Percentiles rank a stretch among this genome's conserved stretches.
Evolutionary conservation across 352 stramenopile species (phyloP).

Genomic region (Pythium plurisporium): DNA sequence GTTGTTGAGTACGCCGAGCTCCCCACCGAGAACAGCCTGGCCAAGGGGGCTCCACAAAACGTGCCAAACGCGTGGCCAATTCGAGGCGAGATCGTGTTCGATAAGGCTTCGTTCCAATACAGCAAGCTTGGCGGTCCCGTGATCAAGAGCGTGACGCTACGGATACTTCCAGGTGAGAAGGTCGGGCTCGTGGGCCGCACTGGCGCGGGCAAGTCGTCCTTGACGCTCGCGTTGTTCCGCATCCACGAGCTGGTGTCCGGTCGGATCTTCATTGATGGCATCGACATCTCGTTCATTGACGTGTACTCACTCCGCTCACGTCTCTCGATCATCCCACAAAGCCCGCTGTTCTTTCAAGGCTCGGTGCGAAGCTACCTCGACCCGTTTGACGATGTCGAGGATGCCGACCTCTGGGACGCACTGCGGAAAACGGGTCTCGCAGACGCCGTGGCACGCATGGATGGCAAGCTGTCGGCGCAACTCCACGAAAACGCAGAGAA

Average conservation of each 20-base stretch:
- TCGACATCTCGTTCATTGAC: slow-evolving; percentile 31
- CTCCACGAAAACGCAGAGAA: slow-evolving; percentile 85
- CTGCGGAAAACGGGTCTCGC: slow-evolving; percentile 64
- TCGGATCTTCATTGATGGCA: slow-evolving; percentile 31
- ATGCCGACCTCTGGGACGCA: slow-evolving; percentile 64
- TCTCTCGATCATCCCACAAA: slow-evolving; percentile 57
- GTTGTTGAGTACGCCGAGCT: slow-evolving; percentile 42
- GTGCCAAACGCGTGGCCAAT: slow-evolving; percentile 76
- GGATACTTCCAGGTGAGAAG: slow-evolving; percentile 39
- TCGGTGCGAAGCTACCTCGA: slow-evolving; percentile 83
- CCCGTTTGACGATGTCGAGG: slow-evolving; percentile 69
- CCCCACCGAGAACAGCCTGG: slow-evolving; percentile 18
- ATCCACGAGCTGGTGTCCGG: slow-evolving; percentile 42
- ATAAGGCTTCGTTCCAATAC: slow-evolving; percentile 81
- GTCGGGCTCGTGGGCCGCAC: slow-evolving; percentile 52
- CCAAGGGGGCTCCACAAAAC: no score
- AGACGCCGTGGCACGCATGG: slow-evolving; percentile 19
- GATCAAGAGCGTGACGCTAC: slow-evolving; percentile 43
- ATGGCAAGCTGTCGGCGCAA: slow-evolving; percentile 17
- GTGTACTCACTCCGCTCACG: slow-evolving; percentile 20
- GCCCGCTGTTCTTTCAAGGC: slow-evolving; percentile 90
- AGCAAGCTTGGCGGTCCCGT: slow-evolving; percentile 40
- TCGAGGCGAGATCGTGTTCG: slow-evolving; percentile 62
- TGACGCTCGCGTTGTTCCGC: slow-evolving; percentile 14
- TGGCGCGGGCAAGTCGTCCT: slow-evolving; percentile 8